A percentile compares a stretch with the other conserved stretches of the same genome.
Evolutionary conservation across 202 grass and related monocot genomes (phyloP).

Genomic region (Bolboschoenoplectus hybrid): DNA sequence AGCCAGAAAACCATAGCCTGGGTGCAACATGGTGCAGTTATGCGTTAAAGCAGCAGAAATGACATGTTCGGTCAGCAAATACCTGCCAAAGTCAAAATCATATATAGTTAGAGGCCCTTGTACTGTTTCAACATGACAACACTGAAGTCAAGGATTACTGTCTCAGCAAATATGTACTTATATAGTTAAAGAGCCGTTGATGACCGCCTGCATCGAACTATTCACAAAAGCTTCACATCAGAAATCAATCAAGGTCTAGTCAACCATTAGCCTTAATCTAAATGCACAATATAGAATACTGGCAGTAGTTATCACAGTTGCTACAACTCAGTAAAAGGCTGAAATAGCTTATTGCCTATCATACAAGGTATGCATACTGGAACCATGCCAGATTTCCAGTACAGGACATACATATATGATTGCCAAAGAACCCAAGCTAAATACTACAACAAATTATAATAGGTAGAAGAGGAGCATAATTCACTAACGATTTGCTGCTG

Average conservation of each 20-base stretch:
- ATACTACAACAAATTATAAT: neutral
- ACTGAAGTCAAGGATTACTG: neutral
- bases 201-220: neutral
- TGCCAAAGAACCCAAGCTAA: neutral
- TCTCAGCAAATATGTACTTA: neutral
- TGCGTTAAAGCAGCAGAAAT: conserved; percentile 51
- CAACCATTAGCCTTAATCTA: conserved; percentile 9
- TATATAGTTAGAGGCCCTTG: neutral
- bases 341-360: neutral
- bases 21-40: conserved; percentile 59
- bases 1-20: conserved; percentile 57
- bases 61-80: conserved; percentile 47
- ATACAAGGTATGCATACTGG: neutral
- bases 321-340: neutral
- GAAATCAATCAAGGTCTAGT: neutral
- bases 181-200: neutral
- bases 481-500: conserved; percentile 56
- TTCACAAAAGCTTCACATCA: neutral
- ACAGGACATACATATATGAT: neutral
- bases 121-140: neutral
- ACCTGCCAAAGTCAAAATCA: conserved; percentile 39
- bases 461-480: neutral
- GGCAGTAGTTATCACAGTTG: neutral
- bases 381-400: neutral
- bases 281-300: neutral